Conservation (phyloP, 169 alveolate species). For the Plasmodium cynomolgi region DNA sequence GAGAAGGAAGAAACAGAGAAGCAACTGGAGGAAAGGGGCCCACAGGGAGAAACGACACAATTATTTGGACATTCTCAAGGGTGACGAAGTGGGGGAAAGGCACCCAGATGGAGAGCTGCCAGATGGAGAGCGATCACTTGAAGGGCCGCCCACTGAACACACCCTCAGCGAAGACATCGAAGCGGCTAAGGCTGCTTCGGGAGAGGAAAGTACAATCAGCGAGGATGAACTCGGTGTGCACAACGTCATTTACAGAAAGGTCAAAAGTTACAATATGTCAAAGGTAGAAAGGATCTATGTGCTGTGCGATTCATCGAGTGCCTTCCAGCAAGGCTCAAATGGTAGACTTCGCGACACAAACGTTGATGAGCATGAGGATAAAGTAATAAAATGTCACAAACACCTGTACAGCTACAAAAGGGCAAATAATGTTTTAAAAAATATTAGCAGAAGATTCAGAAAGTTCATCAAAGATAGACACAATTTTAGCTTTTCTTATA, state of each 20-base stretch:
- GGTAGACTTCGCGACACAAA: background rate
- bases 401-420: conserved; percentile 31
- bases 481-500: conserved; percentile 17
- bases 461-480: conserved; percentile 62
- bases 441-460: conserved; percentile 27
- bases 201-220: background rate
- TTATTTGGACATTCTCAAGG: background rate
- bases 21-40: background rate
- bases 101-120: background rate
- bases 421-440: conserved; percentile 37
- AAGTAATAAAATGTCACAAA: background rate
- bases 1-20: background rate
- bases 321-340: background rate
- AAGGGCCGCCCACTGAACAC: background rate
- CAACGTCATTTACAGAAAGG: background rate
- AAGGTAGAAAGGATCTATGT: conserved; percentile 25
- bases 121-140: background rate
- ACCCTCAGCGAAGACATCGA: background rate
- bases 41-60: background rate
- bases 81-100: background rate
- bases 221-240: background rate
- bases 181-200: background rate
- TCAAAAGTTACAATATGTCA: conserved; percentile 27
- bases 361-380: background rate
- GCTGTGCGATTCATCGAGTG: background rate